Evolutionary conservation across 2,329 filamentous ascomycete species (phyloP).

Genomic region (Pseudogymnoascus sp.): DNA sequence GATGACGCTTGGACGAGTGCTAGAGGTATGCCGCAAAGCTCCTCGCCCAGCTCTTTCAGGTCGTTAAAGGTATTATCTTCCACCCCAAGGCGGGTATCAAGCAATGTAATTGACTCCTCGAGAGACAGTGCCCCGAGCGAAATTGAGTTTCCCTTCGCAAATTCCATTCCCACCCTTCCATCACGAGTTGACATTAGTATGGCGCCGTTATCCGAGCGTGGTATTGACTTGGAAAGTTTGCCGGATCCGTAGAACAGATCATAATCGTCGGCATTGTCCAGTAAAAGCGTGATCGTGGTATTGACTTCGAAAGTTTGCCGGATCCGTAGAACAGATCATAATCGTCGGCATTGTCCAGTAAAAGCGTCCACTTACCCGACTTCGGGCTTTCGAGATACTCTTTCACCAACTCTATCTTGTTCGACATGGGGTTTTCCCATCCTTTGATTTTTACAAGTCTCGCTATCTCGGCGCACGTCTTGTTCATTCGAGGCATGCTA

Average conservation of each 20-base stretch:
- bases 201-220: slow-evolving; percentile 23
- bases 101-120: slow-evolving; percentile 19
- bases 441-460: slow-evolving; percentile 23
- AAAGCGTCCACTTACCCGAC: slow-evolving; percentile 31
- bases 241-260: slow-evolving; percentile 23
- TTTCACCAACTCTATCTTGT: slow-evolving; percentile 13
- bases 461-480: slow-evolving; percentile 31
- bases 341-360: slow-evolving; percentile 38
- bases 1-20: slow-evolving; percentile 31
- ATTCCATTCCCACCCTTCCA: neutral
- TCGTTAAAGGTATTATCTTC: neutral
- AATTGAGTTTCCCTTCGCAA: slow-evolving; percentile 17
- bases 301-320: slow-evolving; percentile 19
- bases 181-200: slow-evolving; percentile 28
- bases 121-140: slow-evolving; percentile 18
- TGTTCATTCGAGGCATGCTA: slow-evolving; percentile 31
- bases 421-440: slow-evolving; percentile 14
- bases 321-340: slow-evolving; percentile 23
- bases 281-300: slow-evolving; percentile 33
- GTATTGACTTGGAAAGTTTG: slow-evolving; percentile 25
- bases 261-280: slow-evolving; percentile 37
- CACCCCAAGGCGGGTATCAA: slow-evolving; percentile 15
- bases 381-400: slow-evolving; percentile 14
- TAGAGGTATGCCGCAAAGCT: slow-evolving; percentile 27
- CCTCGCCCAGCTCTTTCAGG: slow-evolving; percentile 14